phyloP scores from a whole-genome alignment of 2,329 filamentous ascomycete species.

The Drechslerella stenobrocha region DNA sequence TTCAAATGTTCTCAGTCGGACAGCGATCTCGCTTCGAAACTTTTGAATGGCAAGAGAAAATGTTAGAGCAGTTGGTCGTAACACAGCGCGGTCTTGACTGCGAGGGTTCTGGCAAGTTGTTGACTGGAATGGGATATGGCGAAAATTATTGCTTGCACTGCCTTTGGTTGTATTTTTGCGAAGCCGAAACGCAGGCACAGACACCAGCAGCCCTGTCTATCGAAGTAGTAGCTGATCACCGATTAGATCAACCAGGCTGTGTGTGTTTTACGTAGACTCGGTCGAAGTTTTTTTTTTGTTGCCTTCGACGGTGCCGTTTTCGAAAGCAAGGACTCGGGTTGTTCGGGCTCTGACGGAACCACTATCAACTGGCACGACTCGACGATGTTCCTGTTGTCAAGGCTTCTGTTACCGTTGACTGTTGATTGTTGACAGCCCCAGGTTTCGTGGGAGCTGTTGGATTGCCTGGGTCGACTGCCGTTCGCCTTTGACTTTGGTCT shows the following conservation, averaged over 20 bases:
- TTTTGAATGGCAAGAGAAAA: constrained; percentile 9
- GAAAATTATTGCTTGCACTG: too few species aligned
- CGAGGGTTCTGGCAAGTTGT: background rate
- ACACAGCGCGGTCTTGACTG: background rate
- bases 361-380: constrained; percentile 21
- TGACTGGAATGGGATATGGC: too few species aligned
- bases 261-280: constrained; percentile 35
- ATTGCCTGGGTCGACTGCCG: constrained; percentile 12
- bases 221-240: constrained; percentile 4
- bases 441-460: constrained; percentile 43
- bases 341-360: constrained; percentile 13
- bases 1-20: constrained; percentile 23
- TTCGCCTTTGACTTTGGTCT: constrained; percentile 5
- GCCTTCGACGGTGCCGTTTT: constrained; percentile 26
- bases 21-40: constrained; percentile 7
- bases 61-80: constrained; percentile 34
- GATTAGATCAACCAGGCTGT: constrained; percentile 26
- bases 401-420: constrained; percentile 16
- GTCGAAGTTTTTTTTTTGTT: constrained; percentile 18
- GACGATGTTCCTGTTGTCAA: constrained; percentile 29
- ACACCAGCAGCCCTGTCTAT: constrained; percentile 9
- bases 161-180: background rate
- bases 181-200: constrained; percentile 1
- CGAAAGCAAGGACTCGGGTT: background rate
- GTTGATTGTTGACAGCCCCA: constrained; percentile 24